Evolutionary conservation across 2,329 filamentous ascomycete species (phyloP).

Genomic region (Sclerotinia sclerotiorum): DNA sequence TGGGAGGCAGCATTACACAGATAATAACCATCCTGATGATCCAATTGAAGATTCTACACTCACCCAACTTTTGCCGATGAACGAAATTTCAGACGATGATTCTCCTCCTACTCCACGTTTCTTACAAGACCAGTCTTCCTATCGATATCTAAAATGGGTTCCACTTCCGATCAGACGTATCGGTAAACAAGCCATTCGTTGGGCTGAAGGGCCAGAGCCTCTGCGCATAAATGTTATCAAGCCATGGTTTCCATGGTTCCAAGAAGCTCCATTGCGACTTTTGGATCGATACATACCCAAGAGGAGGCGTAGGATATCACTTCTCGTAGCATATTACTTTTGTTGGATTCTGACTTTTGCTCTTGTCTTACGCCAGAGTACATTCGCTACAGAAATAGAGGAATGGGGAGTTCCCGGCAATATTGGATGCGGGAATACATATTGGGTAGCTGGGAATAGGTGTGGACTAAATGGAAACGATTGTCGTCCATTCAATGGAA

Average conservation of each 20-base stretch:
- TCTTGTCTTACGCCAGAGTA: slow-evolving; percentile 65
- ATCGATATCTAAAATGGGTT: slow-evolving; percentile 54
- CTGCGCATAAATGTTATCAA: slow-evolving; percentile 54
- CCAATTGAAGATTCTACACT: slow-evolving; percentile 37
- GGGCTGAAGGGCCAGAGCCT: slow-evolving; percentile 57
- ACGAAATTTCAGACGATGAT: slow-evolving; percentile 48
- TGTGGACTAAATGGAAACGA: slow-evolving; percentile 74
- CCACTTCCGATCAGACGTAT: slow-evolving; percentile 55
- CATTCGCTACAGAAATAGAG: slow-evolving; percentile 58
- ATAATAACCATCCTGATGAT: slow-evolving; percentile 38
- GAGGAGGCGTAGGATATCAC: slow-evolving; percentile 55
- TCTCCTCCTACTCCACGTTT: slow-evolving; percentile 57
- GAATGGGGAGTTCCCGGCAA: slow-evolving; percentile 65
- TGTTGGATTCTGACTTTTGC: slow-evolving; percentile 70
- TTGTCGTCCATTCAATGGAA: slow-evolving; percentile 73
- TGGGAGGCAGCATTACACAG: slow-evolving; percentile 27
- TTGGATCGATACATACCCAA: slow-evolving; percentile 63
- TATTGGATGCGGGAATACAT: slow-evolving; percentile 66
- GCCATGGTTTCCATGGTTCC: slow-evolving; percentile 64
- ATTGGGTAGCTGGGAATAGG: slow-evolving; percentile 68
- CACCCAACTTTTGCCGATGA: slow-evolving; percentile 41
- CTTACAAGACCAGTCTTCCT: slow-evolving; percentile 54
- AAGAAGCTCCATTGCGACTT: slow-evolving; percentile 64
- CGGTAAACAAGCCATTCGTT: slow-evolving; percentile 46
- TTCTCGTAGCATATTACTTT: slow-evolving; percentile 60